These are phyloP conservation scores for Cystobasidium pallidum DNA, from an alignment of 1,284 basidiomycete genomes.

Conservation along the genomic window DNA sequence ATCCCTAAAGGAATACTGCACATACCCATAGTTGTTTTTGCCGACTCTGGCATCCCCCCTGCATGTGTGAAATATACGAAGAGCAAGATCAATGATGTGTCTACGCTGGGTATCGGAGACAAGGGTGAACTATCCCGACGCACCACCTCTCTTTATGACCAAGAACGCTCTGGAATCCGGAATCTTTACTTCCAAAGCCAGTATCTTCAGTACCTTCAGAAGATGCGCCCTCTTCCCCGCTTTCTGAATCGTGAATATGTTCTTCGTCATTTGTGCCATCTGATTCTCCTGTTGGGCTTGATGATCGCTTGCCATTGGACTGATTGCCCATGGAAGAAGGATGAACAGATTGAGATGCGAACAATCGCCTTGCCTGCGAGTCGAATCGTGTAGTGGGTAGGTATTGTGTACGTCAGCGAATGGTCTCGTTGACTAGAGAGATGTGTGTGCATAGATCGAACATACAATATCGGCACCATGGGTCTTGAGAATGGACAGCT, in stretches of 20 bases:
- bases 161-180: slow-evolving; percentile 14
- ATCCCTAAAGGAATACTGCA: not conserved
- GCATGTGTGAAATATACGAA: not conserved
- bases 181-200: slow-evolving; percentile 27
- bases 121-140: not conserved
- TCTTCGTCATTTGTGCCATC: not conserved
- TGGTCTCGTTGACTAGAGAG: too few species aligned
- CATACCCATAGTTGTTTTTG: slow-evolving; percentile 41
- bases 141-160: slow-evolving; percentile 40
- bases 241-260: not conserved
- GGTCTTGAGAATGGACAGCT: slow-evolving; percentile 60
- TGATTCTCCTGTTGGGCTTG: not conserved
- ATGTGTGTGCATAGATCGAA: too few species aligned
- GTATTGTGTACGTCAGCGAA: too few species aligned
- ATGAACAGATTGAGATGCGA: slow-evolving; percentile 22
- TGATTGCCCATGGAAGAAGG: not conserved
- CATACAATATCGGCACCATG: slow-evolving; percentile 60
- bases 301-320: not conserved
- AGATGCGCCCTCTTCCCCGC: not conserved
- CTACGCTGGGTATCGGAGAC: too few species aligned
- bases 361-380: slow-evolving; percentile 17
- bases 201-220: slow-evolving; percentile 23
- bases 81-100: too few species aligned
- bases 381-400: too few species aligned
- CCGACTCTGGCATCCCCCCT: slow-evolving; percentile 37